A percentile compares a stretch with the other conserved stretches of the same genome.
Conservation (phyloP, 495 filamentous ascomycete species). For the Penicillium herquei region DNA sequence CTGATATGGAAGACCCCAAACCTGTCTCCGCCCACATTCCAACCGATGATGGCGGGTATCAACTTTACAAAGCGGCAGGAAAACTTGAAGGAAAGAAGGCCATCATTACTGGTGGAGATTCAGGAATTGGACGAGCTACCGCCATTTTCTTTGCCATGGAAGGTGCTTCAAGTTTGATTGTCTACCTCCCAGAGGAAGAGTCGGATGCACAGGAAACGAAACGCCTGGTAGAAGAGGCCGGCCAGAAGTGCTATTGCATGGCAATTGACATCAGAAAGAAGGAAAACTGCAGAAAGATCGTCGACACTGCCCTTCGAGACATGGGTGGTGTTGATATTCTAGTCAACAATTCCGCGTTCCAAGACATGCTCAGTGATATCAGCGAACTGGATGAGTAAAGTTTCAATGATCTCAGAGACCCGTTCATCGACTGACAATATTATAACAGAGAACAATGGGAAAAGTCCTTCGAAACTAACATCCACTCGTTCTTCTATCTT, state of each 20-base stretch:
- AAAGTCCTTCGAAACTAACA: conserved; percentile 71
- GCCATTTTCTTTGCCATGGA: conserved; percentile 83
- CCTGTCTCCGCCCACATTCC: conserved; percentile 67
- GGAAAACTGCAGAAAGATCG: conserved; percentile 68
- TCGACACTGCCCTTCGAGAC: conserved; percentile 59
- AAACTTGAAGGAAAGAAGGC: conserved; percentile 75
- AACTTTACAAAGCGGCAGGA: conserved; percentile 73
- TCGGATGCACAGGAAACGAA: conserved; percentile 79
- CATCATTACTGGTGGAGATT: conserved; percentile 81
- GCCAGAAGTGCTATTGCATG: conserved; percentile 60
- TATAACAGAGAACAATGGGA: conserved; percentile 71
- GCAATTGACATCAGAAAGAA: conserved; percentile 61
- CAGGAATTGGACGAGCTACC: conserved; percentile 78
- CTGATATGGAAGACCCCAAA: conserved; percentile 60
- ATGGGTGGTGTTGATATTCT: conserved; percentile 74
- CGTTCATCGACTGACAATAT: not conserved
- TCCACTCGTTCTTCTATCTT: conserved; percentile 72
- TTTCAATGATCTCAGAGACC: not conserved
- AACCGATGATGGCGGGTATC: conserved; percentile 66
- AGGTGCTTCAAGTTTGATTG: conserved; percentile 72
- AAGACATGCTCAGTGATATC: conserved; percentile 72
- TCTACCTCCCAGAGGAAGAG: conserved; percentile 74
- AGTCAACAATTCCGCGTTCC: conserved; percentile 78
- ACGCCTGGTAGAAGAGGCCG: conserved; percentile 61
- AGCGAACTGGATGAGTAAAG: conserved; percentile 65